A percentile compares a stretch with the other conserved stretches of the same genome.
Evolutionary conservation across 2,329 filamentous ascomycete species (phyloP).

Genomic region (Colletotrichum scovillei): DNA sequence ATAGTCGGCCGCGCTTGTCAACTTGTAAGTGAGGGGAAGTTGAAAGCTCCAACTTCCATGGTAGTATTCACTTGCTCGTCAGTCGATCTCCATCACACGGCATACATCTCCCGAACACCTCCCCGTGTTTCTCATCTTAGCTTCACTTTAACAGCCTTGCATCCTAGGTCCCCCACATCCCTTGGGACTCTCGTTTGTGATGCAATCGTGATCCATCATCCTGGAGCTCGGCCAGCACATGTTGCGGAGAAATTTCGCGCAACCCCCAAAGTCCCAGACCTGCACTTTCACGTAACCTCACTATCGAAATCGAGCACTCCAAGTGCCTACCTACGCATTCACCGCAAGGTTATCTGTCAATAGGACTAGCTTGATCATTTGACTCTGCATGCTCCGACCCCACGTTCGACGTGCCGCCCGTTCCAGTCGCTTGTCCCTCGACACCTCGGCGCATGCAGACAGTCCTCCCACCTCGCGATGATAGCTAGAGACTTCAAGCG

Average conservation of each 20-base stretch:
- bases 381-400: neutral
- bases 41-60: conserved; percentile 3
- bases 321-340: neutral
- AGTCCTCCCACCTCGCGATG: conserved; percentile 40
- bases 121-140: neutral
- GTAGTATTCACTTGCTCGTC: conserved; percentile 8
- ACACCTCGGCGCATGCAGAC: neutral
- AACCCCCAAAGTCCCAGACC: neutral
- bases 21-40: conserved; percentile 24
- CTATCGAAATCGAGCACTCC: neutral
- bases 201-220: conserved; percentile 1
- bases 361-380: neutral
- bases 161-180: conserved; percentile 8
- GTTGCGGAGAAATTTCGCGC: neutral
- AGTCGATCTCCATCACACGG: conserved; percentile 10
- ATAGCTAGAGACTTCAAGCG: conserved; percentile 46
- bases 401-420: neutral
- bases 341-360: neutral
- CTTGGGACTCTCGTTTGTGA: neutral
- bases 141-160: neutral
- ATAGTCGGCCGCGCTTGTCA: neutral
- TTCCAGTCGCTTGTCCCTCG: neutral
- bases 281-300: neutral
- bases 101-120: neutral
- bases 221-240: neutral